Conservation (phyloP, 2,329 filamentous ascomycete species). For the Fusarium tupiense region DNA sequence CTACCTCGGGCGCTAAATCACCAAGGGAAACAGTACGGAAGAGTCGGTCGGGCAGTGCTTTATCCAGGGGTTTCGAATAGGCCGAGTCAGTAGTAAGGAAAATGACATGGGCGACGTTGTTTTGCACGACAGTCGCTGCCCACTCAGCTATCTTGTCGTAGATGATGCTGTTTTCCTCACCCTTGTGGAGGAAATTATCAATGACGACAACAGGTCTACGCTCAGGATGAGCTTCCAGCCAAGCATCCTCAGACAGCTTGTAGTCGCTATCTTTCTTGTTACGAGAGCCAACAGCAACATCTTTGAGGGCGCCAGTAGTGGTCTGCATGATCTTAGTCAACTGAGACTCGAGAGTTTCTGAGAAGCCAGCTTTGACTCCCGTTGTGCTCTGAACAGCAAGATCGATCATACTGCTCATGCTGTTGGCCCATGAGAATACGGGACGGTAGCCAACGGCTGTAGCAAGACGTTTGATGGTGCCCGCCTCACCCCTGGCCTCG, state of each 20-base stretch:
- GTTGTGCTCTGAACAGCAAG: constrained; percentile 93
- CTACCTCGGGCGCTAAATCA: constrained; percentile 86
- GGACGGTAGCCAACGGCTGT: constrained; percentile 88
- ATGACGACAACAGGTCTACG: constrained; percentile 84
- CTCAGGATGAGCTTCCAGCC: constrained; percentile 89
- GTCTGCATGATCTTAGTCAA: constrained; percentile 90
- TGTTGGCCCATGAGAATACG: constrained; percentile 97
- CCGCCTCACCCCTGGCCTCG: constrained; percentile 87
- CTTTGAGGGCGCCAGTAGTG: constrained; percentile 79
- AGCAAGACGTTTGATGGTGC: constrained; percentile 85
- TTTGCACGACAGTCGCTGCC: constrained; percentile 85
- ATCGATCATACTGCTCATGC: constrained; percentile 89
- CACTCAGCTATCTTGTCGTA: constrained; percentile 88
- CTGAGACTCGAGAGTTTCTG: constrained; percentile 89
- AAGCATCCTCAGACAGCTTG: constrained; percentile 82
- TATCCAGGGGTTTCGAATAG: constrained; percentile 86
- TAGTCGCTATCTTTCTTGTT: constrained; percentile 79
- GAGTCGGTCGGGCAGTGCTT: constrained; percentile 88
- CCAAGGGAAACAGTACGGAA: constrained; percentile 88
- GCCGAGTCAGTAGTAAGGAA: constrained; percentile 92
- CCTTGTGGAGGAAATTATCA: constrained; percentile 90
- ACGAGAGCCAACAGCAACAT: constrained; percentile 76
- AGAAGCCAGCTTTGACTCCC: constrained; percentile 93
- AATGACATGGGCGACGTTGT: constrained; percentile 91
- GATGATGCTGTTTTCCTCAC: constrained; percentile 69